Conservation (phyloP, 208 protist genomes). For the Trypanosoma cruzi region DNA sequence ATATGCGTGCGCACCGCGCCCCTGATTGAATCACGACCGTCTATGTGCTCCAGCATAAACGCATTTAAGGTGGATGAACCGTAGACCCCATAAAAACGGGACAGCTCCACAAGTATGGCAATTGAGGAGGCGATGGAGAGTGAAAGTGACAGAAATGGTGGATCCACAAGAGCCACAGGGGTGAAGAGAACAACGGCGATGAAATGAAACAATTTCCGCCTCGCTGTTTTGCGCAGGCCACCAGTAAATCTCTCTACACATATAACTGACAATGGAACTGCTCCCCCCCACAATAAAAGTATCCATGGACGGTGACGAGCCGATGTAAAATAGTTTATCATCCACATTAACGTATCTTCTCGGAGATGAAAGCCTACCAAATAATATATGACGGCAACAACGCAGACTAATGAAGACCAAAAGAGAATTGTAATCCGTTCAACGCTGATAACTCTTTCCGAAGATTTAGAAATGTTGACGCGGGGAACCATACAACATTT, state of each 20-base stretch:
- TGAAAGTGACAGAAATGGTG: constrained; percentile 81
- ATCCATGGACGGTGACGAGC: constrained; percentile 64
- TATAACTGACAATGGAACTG: constrained; percentile 59
- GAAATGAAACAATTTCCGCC: constrained; percentile 91
- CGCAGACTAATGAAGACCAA: constrained; percentile 34
- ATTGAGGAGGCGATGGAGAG: constrained; percentile 65
- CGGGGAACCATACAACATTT: constrained; percentile 52
- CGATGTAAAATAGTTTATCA: constrained; percentile 62
- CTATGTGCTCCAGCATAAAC: constrained; percentile 77
- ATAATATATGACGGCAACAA: constrained; percentile 35
- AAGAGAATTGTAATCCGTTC: constrained; percentile 71
- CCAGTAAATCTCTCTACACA: constrained; percentile 51
- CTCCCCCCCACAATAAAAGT: constrained; percentile 48
- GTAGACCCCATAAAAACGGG: constrained; percentile 67
- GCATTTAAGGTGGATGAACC: constrained; percentile 44
- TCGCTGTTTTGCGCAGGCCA: constrained; percentile 50
- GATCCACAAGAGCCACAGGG: constrained; percentile 75
- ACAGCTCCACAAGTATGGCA: constrained; percentile 60
- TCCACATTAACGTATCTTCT: constrained; percentile 63
- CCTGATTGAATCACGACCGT: constrained; percentile 61
- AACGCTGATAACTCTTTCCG: constrained; percentile 50
- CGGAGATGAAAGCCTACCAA: constrained; percentile 64
- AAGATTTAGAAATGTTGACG: constrained; percentile 81
- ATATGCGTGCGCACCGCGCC: constrained; percentile 88
- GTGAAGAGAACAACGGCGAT: constrained; percentile 83